Conservation (phyloP, 345 rosid species). For the Populus davidiana region DNA sequence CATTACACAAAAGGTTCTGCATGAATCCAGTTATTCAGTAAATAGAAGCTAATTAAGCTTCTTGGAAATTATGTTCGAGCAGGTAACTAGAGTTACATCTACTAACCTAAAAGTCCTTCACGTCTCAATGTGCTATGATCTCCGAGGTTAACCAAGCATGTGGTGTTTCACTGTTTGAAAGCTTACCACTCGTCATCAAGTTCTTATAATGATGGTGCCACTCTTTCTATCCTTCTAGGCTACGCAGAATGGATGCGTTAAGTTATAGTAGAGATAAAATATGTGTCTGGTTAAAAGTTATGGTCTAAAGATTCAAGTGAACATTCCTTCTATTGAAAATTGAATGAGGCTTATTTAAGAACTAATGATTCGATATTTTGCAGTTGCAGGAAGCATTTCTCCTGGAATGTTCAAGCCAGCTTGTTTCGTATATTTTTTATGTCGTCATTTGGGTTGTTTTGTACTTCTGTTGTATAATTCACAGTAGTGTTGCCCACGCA, state of each 20-base stretch:
- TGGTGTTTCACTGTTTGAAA: no score
- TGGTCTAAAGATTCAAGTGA: no score
- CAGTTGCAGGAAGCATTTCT: conserved; percentile 1
- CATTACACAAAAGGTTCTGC: neutral
- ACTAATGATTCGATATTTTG: neutral
- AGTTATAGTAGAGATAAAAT: no score
- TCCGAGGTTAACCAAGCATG: no score
- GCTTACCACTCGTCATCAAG: no score
- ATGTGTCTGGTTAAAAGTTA: no score
- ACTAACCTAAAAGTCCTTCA: neutral
- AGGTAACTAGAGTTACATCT: neutral
- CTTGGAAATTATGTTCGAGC: neutral
- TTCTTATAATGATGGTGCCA: no score
- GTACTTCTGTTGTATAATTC: neutral
- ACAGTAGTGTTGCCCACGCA: neutral
- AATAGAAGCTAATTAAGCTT: neutral
- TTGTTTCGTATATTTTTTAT: neutral
- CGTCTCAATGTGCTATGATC: no score
- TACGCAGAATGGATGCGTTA: no score
- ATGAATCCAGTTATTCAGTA: neutral
- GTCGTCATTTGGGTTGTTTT: neutral
- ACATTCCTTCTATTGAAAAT: neutral
- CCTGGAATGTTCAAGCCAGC: neutral
- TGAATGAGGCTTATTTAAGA: neutral
- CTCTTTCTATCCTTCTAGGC: no score